phyloP scores from a whole-genome alignment of 257 asterid species.

The Solanum piurae region DNA sequence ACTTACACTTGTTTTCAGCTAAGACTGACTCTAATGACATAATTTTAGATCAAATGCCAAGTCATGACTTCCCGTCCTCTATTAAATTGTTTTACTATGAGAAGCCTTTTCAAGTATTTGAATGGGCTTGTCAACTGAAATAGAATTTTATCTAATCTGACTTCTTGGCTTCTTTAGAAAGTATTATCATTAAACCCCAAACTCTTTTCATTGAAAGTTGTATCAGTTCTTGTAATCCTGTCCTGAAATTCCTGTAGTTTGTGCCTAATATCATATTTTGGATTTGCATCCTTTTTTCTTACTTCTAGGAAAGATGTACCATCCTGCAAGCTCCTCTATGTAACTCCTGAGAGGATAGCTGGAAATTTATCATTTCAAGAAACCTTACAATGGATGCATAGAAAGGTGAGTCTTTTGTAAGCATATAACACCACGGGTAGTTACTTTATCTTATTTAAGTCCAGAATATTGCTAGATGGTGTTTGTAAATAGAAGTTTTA shows the following conservation, averaged over 20 bases:
- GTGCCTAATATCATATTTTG: background rate
- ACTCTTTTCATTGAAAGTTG: background rate
- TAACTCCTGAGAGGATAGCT: constrained; percentile 95
- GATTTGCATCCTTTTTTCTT: background rate
- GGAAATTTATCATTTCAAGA: constrained; percentile 88
- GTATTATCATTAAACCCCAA: background rate
- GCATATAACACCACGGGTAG: background rate
- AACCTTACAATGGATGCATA: constrained; percentile 42
- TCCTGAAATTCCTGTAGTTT: background rate
- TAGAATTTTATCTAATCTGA: background rate
- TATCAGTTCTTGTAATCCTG: background rate
- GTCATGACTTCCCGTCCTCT: background rate
- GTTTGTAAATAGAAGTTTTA: background rate
- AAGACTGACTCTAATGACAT: background rate
- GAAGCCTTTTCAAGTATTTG: background rate
- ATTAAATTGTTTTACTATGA: background rate
- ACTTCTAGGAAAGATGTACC: constrained; percentile 74
- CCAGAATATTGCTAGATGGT: background rate
- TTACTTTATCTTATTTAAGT: background rate
- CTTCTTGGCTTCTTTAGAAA: background rate
- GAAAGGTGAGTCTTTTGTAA: constrained; percentile 39
- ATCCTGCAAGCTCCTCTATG: constrained; percentile 89
- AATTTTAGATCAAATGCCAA: background rate
- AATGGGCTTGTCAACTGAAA: background rate
- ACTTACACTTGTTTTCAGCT: background rate